phyloP scores from a whole-genome alignment of 2,329 filamentous ascomycete genomes.

The Diaporthe amygdali region DNA sequence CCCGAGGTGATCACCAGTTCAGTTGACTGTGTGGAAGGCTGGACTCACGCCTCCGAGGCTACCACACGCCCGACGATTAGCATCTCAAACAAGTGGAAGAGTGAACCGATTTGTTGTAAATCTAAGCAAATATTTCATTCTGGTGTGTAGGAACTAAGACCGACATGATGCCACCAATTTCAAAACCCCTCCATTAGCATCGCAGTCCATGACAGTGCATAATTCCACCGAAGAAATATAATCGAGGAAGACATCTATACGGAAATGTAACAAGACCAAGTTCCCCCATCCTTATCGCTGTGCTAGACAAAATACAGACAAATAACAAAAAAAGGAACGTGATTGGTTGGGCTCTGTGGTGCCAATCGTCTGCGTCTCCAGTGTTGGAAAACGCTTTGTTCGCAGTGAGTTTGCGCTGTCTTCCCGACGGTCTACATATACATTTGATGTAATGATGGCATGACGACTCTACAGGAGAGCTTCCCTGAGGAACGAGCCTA shows the following conservation, averaged over 20 bases:
- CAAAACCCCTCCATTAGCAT: background rate
- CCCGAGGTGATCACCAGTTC: background rate
- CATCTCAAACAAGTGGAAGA: background rate
- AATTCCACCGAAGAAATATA: background rate
- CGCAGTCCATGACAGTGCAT: constrained; percentile 3
- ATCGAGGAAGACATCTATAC: background rate
- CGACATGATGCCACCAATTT: constrained; percentile 1
- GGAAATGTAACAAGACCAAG: background rate
- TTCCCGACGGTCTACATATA: background rate
- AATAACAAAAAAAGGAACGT: background rate
- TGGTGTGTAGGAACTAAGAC: constrained; percentile 4
- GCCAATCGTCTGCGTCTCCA: background rate
- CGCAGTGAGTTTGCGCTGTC: background rate
- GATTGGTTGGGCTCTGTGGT: background rate
- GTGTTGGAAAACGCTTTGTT: background rate
- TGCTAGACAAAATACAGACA: background rate
- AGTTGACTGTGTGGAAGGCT: background rate
- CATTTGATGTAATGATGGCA: too few relatives aligned
- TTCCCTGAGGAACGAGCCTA: constrained; percentile 41
- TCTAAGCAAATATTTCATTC: constrained; percentile 10
- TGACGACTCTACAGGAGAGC: constrained; percentile 33
- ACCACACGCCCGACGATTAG: too few relatives aligned
- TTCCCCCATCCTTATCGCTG: background rate
- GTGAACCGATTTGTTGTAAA: background rate
- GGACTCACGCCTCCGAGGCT: too few relatives aligned